phyloP scores from a whole-genome alignment of 495 filamentous ascomycete species.

The Glutinoglossum americanum region DNA sequence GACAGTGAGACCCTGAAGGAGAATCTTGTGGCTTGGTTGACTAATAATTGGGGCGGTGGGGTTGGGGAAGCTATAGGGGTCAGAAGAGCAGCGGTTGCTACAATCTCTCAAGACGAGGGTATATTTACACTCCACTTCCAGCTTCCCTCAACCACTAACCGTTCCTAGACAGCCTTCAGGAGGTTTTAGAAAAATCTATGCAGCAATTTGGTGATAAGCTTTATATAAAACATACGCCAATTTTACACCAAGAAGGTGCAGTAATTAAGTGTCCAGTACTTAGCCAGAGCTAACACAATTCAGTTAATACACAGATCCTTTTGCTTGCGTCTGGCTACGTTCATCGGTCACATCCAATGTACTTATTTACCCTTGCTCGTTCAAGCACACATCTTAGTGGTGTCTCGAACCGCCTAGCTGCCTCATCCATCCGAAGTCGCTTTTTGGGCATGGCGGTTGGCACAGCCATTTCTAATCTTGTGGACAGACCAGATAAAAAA shows the following conservation, averaged over 20 bases:
- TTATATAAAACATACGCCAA: constrained; percentile 64
- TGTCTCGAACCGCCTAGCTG: constrained; percentile 70
- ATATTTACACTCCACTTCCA: background rate
- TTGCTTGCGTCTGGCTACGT: constrained; percentile 60
- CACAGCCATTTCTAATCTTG: constrained; percentile 55
- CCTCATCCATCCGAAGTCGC: constrained; percentile 50
- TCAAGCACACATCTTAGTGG: constrained; percentile 51
- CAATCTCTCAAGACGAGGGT: constrained; percentile 32
- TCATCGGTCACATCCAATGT: constrained; percentile 34
- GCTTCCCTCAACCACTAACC: constrained; percentile 9
- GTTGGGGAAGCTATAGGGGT: constrained; percentile 38
- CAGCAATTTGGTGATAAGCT: constrained; percentile 64
- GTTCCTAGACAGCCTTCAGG: constrained; percentile 25
- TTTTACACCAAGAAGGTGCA: constrained; percentile 68
- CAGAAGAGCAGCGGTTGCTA: constrained; percentile 42
- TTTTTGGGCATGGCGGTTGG: constrained; percentile 83
- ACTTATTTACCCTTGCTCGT: constrained; percentile 39
- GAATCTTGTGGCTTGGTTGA: constrained; percentile 47
- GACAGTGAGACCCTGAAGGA: constrained; percentile 20
- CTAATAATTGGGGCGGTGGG: constrained; percentile 39
- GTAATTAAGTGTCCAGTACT: background rate
- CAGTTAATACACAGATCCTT: constrained; percentile 59
- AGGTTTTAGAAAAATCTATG: constrained; percentile 42
- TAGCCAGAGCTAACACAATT: constrained; percentile 11
- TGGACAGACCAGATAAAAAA: constrained; percentile 49